phyloP scores from a whole-genome alignment of 352 stramenopile species.

The Globisporangium echinulatum region DNA sequence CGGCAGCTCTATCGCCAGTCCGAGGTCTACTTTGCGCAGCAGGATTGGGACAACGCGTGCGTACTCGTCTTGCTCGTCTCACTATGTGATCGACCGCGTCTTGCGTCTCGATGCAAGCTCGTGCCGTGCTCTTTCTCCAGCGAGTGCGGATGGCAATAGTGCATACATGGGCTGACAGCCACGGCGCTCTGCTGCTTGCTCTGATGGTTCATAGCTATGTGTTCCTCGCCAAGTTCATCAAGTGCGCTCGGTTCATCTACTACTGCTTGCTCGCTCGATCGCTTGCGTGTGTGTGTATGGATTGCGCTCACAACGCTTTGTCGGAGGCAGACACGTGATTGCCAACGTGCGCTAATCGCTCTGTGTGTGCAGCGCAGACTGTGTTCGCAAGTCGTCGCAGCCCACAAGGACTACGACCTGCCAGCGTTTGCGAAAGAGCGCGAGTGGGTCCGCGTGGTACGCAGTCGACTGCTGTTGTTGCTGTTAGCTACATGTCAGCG shows the following conservation, averaged over 20 bases:
- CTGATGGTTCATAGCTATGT: slow-evolving; percentile 48
- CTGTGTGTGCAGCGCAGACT: slow-evolving; percentile 24
- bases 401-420: slow-evolving; percentile 55
- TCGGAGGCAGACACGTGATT: no score
- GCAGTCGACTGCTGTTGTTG: not conserved
- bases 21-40: slow-evolving; percentile 56
- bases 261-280: no score
- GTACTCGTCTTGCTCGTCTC: slow-evolving; percentile 5
- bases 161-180: no score
- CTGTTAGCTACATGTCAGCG: no score
- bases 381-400: slow-evolving; percentile 63
- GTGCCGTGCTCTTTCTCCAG: no score
- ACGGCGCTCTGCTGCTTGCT: not conserved
- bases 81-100: no score
- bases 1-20: slow-evolving; percentile 72
- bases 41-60: slow-evolving; percentile 70
- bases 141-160: no score
- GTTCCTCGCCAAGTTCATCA: slow-evolving; percentile 76
- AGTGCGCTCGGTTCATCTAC: slow-evolving; percentile 28
- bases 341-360: not conserved
- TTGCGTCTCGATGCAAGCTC: no score
- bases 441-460: slow-evolving; percentile 58
- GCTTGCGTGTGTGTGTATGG: not conserved
- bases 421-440: slow-evolving; percentile 50
- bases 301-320: no score